A percentile compares a stretch with the other conserved stretches of the same genome.
Evolutionary conservation across 345 rosid genomes (phyloP).

Genomic region (Diplotaxis tenuifolia): DNA sequence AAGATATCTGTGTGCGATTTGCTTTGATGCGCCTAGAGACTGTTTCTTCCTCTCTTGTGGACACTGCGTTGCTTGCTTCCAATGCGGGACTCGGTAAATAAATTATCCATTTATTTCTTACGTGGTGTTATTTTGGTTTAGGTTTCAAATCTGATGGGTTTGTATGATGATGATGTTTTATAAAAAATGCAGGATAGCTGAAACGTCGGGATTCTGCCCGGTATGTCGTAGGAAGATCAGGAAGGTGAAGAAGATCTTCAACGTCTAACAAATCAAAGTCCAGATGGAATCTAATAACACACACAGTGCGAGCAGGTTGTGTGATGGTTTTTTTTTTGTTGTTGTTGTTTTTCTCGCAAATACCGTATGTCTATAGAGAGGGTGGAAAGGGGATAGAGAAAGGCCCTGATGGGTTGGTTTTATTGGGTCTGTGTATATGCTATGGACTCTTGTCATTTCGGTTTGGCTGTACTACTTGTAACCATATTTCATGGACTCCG

Average conservation of each 20-base stretch:
- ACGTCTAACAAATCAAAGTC: constrained; percentile 24
- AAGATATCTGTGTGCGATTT: constrained; percentile 88
- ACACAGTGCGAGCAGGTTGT: background rate
- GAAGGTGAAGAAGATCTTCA: constrained; percentile 90
- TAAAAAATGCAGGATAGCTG: constrained; percentile 65
- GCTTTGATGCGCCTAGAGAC: constrained; percentile 97
- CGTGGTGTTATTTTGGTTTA: background rate
- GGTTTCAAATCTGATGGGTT: background rate
- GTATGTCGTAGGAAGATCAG: constrained; percentile 80
- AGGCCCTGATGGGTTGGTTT: background rate
- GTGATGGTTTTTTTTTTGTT: background rate
- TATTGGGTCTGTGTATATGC: constrained; percentile 19
- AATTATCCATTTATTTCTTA: background rate
- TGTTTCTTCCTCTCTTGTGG: constrained; percentile 99
- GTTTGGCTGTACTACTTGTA: constrained; percentile 22
- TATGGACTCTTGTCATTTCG: constrained; percentile 10
- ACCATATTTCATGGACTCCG: constrained; percentile 17
- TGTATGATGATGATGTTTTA: background rate
- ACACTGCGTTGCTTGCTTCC: constrained; percentile 89
- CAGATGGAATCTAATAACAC: background rate
- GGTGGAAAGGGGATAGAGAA: constrained; percentile 18
- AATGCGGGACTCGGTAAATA: constrained; percentile 84
- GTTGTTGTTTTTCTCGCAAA: background rate
- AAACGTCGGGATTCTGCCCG: constrained; percentile 77
- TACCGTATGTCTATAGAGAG: constrained; percentile 27